phyloP scores from a whole-genome alignment of 2,329 filamentous ascomycete species.

The Cordyceps javanica region DNA sequence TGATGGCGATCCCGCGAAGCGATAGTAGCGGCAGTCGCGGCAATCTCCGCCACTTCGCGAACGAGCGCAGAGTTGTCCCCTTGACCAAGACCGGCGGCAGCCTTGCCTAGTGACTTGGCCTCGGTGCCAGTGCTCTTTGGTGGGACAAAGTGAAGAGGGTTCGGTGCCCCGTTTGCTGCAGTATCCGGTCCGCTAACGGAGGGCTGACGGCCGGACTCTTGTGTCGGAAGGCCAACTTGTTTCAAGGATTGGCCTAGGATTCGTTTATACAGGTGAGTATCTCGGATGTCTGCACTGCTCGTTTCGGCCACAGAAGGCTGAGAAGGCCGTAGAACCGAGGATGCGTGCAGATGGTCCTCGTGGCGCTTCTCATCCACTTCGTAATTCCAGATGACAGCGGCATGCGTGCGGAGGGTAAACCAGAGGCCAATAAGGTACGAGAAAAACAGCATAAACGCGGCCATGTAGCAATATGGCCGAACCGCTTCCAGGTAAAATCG shows the following conservation, averaged over 20 bases:
- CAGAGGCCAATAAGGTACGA: conserved; percentile 91
- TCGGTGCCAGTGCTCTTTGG: conserved; percentile 51
- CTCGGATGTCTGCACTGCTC: conserved; percentile 65
- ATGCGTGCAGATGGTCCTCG: conserved; percentile 40
- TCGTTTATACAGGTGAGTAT: conserved; percentile 85
- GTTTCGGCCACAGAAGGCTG: conserved; percentile 38
- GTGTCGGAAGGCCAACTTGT: conserved; percentile 64
- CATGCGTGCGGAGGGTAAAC: conserved; percentile 93
- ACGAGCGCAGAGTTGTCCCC: conserved; percentile 77
- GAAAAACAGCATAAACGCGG: conserved; percentile 77
- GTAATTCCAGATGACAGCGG: conserved; percentile 92
- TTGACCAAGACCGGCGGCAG: conserved; percentile 65
- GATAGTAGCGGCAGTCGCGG: conserved; percentile 81
- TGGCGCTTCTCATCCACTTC: conserved; percentile 73
- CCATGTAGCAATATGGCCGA: conserved; percentile 86
- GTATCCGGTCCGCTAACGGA: conserved; percentile 29
- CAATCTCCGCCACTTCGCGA: conserved; percentile 87
- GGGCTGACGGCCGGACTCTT: conserved; percentile 35
- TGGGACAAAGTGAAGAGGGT: conserved; percentile 68
- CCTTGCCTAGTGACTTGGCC: conserved; percentile 37
- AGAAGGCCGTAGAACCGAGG: conserved; percentile 26
- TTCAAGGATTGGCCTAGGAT: conserved; percentile 87
- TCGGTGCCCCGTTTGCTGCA: conserved; percentile 37
- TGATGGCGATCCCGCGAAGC: conserved; percentile 64
- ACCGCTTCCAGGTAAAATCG: conserved; percentile 88